These are phyloP conservation scores for Murraya koenigii DNA, from an alignment of 345 rosid genomes.

Conservation along the genomic window DNA sequence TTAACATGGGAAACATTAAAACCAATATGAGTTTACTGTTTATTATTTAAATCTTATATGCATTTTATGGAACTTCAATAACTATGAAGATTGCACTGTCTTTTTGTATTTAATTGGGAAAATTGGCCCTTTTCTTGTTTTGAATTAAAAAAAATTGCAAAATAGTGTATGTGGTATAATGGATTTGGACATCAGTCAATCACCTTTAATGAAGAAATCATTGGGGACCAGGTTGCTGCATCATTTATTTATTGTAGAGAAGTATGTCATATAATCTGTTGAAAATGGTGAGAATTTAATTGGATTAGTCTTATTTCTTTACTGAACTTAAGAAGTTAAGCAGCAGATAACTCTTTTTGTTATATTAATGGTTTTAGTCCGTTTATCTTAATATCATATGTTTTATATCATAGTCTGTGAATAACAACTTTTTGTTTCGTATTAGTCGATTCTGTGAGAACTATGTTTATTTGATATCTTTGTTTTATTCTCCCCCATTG, in stretches of 20 bases:
- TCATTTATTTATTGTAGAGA: neutral
- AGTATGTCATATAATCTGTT: neutral
- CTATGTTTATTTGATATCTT: neutral
- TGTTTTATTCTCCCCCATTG: neutral
- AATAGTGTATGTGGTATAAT: neutral
- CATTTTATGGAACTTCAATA: neutral
- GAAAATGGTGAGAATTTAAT: neutral
- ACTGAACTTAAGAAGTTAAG: neutral
- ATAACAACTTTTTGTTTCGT: neutral
- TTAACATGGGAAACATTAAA: neutral
- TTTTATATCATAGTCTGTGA: neutral
- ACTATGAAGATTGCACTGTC: neutral
- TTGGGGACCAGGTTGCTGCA: neutral
- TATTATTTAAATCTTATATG: neutral
- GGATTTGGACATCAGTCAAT: no score
- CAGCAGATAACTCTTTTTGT: neutral
- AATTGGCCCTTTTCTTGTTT: neutral
- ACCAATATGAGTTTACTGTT: neutral
- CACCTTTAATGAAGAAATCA: neutral
- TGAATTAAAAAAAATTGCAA: no score
- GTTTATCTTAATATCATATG: neutral
- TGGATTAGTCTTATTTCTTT: neutral
- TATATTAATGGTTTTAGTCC: neutral
- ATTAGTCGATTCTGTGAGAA: neutral
- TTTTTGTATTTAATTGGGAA: neutral